phyloP scores from a whole-genome alignment of 768 basidiomycete genomes.

The Cantharellus anzutake region DNA sequence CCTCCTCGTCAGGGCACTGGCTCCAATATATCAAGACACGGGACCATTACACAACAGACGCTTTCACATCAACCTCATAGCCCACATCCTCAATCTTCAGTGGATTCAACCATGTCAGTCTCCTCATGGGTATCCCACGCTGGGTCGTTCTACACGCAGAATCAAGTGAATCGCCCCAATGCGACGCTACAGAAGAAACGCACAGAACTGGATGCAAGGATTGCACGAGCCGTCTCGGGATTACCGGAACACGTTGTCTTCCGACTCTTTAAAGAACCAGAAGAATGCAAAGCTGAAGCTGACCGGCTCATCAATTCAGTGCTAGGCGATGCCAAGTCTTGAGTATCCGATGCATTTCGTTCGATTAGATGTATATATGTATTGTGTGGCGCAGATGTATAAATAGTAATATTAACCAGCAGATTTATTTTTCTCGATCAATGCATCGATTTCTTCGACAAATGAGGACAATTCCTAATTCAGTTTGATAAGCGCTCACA shows the following conservation, averaged over 20 bases:
- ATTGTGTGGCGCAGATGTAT: background rate
- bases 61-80: background rate
- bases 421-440: slow-evolving; percentile 3
- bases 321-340: no score
- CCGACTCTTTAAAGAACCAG: slow-evolving; percentile 47
- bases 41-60: background rate
- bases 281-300: slow-evolving; percentile 31
- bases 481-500: background rate
- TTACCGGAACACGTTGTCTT: slow-evolving; percentile 39
- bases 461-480: slow-evolving; percentile 7
- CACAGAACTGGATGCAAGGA: slow-evolving; percentile 24
- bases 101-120: background rate
- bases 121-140: no score
- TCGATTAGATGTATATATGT: no score
- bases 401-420: background rate
- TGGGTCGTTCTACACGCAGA: no score
- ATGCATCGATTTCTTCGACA: slow-evolving; percentile 8
- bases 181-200: slow-evolving; percentile 1
- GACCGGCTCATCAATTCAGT: background rate
- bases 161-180: no score
- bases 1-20: background rate
- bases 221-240: slow-evolving; percentile 39
- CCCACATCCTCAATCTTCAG: background rate
- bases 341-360: no score
- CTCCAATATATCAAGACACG: background rate